These are phyloP conservation scores for Stenocarpella maydis DNA, from an alignment of 2,329 filamentous ascomycete species.

Conservation along the genomic window DNA sequence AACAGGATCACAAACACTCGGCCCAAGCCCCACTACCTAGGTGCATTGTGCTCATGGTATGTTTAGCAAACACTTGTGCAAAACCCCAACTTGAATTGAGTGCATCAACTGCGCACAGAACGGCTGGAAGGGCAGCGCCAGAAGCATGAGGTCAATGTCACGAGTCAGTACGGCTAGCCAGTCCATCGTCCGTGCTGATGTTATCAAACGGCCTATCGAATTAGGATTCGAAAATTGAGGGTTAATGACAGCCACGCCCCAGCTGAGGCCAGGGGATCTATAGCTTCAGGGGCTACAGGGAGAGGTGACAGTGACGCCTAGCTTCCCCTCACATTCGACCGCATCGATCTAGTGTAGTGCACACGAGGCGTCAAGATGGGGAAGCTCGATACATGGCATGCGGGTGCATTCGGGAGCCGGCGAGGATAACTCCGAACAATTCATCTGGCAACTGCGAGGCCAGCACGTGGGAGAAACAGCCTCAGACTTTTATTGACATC, in stretches of 20 bases:
- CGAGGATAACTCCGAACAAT: neutral
- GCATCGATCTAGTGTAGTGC: slow-evolving; percentile 16
- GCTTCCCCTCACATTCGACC: slow-evolving; percentile 4
- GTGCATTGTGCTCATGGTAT: neutral
- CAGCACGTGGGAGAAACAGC: neutral
- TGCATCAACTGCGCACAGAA: neutral
- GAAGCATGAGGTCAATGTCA: slow-evolving; percentile 9
- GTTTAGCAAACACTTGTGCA: neutral
- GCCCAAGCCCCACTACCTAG: no score
- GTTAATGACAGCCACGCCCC: neutral
- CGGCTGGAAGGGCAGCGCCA: neutral
- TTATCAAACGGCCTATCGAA: slow-evolving; percentile 16
- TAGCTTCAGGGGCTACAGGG: neutral
- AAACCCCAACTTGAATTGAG: neutral
- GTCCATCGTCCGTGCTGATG: slow-evolving; percentile 10
- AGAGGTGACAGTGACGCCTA: neutral
- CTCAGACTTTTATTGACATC: neutral
- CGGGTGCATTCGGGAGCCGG: slow-evolving; percentile 1
- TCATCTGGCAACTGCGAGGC: neutral
- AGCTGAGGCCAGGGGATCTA: slow-evolving; percentile 4
- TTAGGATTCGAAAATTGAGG: slow-evolving; percentile 3
- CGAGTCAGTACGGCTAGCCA: slow-evolving; percentile 8
- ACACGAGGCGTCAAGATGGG: neutral
- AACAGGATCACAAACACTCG: neutral
- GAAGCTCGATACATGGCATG: neutral